Conservation (phyloP, 495 filamentous ascomycete genomes). For the Entonaema liquescens region DNA sequence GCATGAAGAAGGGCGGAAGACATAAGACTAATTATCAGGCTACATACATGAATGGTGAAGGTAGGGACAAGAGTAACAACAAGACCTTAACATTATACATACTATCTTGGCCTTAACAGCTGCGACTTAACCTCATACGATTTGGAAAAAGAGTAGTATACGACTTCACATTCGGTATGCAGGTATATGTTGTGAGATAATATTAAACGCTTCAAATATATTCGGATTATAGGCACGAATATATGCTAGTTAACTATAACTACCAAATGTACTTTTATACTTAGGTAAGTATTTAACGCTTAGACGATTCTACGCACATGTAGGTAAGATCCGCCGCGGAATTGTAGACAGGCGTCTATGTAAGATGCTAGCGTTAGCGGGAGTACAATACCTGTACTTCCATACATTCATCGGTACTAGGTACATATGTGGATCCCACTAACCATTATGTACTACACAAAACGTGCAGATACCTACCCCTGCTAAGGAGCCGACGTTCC, state of each 20-base stretch:
- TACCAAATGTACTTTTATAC: not conserved
- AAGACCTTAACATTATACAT: no score
- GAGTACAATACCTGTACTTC: conserved; percentile 5
- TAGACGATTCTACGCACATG: not conserved
- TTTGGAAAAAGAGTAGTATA: not conserved
- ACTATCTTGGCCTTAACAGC: not conserved
- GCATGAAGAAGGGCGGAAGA: conserved; percentile 30
- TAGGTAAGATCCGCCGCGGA: conserved; percentile 31
- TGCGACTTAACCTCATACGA: not conserved
- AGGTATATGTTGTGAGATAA: not conserved
- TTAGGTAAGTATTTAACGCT: not conserved
- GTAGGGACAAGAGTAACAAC: not conserved
- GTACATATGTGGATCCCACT: no score
- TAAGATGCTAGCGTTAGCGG: conserved; percentile 30
- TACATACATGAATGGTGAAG: not conserved
- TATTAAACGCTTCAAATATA: not conserved
- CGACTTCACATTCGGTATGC: not conserved
- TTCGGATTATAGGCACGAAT: not conserved
- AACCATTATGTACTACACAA: not conserved
- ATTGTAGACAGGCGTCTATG: conserved; percentile 26
- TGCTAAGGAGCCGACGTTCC: conserved; percentile 35
- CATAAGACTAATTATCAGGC: conserved; percentile 6
- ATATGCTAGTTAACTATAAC: not conserved
- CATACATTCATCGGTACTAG: no score
- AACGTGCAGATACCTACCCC: conserved; percentile 34